Conservation (phyloP, 164 flowering plant species). For the Umbellularia californica region DNA sequence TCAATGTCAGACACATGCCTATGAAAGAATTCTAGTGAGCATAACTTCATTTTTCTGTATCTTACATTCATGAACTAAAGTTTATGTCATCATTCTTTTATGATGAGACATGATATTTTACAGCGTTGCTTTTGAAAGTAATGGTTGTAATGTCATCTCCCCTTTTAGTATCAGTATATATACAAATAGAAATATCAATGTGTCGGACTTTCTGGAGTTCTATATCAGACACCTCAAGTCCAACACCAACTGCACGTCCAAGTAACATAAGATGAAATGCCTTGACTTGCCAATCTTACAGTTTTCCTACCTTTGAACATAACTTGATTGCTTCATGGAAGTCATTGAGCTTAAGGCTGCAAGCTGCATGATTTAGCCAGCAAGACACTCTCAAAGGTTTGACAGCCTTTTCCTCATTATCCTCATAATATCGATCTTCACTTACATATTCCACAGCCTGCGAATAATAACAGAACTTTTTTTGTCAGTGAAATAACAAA, state of each 20-base stretch:
- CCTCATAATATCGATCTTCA: slow-evolving; percentile 43
- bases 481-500: too few relatives aligned
- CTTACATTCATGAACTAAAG: neutral
- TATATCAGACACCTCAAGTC: too few relatives aligned
- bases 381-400: slow-evolving; percentile 54
- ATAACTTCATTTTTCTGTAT: neutral
- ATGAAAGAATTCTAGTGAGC: neutral
- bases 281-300: neutral
- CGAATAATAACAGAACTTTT: neutral
- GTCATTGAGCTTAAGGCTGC: slow-evolving; percentile 54
- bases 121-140: too few relatives aligned
- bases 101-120: neutral
- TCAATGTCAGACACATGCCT: neutral
- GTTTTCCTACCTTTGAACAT: slow-evolving; percentile 58
- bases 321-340: slow-evolving; percentile 44
- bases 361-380: slow-evolving; percentile 75
- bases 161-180: too few relatives aligned
- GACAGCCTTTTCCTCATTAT: slow-evolving; percentile 39
- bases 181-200: too few relatives aligned
- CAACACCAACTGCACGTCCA: neutral
- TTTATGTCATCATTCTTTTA: neutral
- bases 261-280: neutral
- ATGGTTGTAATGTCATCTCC: too few relatives aligned
- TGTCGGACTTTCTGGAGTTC: too few relatives aligned
- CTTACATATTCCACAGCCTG: slow-evolving; percentile 57